These are phyloP conservation scores for Exutisphaerella laricina DNA, from an alignment of 2,329 filamentous ascomycete species.

Conservation along the genomic window DNA sequence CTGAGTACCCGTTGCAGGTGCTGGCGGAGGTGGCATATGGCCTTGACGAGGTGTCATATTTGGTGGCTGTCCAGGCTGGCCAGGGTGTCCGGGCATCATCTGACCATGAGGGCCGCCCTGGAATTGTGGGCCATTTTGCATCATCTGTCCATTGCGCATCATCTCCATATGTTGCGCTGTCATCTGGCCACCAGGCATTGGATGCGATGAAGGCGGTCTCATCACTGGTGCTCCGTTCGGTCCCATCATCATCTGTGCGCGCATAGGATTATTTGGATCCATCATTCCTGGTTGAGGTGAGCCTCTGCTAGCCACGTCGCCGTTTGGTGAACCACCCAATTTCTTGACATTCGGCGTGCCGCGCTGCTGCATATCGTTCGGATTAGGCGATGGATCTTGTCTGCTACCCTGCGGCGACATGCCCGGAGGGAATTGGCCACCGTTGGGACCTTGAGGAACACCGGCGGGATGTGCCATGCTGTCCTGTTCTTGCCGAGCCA, in stretches of 20 bases:
- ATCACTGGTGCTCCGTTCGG: conserved; percentile 21
- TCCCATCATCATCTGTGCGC: conserved; percentile 19
- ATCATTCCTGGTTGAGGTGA: conserved; percentile 60
- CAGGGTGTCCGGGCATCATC: conserved; percentile 41
- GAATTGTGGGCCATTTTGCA: conserved; percentile 28
- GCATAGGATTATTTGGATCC: conserved; percentile 35
- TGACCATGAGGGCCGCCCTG: conserved; percentile 34
- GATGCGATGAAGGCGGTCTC: conserved; percentile 57
- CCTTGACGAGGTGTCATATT: conserved; percentile 68
- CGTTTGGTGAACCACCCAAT: conserved; percentile 64
- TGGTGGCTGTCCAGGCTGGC: conserved; percentile 50
- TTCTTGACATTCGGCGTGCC: conserved; percentile 68
- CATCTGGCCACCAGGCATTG: conserved; percentile 41
- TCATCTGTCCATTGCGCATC: conserved; percentile 32
- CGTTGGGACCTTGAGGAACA: conserved; percentile 36
- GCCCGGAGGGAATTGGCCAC: conserved; percentile 48
- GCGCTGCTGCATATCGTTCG: conserved; percentile 74
- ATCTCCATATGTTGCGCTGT: conserved; percentile 50
- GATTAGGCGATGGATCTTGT: conserved; percentile 68
- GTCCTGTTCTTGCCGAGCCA: conserved; percentile 76
- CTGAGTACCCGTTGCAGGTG: conserved; percentile 41
- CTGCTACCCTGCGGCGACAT: conserved; percentile 63
- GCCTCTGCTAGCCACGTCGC: conserved; percentile 56
- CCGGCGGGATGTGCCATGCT: conserved; percentile 50
- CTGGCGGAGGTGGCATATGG: conserved; percentile 50